Evolutionary conservation across 2,329 filamentous ascomycete genomes (phyloP).

Genomic region (Mariannaea sp.): DNA sequence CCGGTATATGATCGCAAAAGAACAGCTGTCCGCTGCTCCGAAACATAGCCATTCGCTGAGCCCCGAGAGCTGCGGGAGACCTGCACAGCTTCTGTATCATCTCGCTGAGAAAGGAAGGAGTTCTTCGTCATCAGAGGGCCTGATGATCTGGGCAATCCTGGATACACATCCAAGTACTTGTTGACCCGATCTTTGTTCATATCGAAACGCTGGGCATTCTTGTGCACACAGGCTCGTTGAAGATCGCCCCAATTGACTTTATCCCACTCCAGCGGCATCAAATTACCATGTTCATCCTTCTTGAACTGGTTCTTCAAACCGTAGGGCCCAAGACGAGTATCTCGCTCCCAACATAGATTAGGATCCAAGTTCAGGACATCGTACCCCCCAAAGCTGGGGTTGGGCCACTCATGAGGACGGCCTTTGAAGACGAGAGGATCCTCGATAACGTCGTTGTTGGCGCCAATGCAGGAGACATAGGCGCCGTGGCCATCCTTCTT

Average conservation of each 20-base stretch:
- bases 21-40: slow-evolving; percentile 68
- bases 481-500: slow-evolving; percentile 58
- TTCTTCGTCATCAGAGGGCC: slow-evolving; percentile 22
- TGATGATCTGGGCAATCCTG: slow-evolving; percentile 37
- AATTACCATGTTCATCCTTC: slow-evolving; percentile 45
- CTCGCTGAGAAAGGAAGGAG: slow-evolving; percentile 18
- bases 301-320: slow-evolving; percentile 58
- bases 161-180: slow-evolving; percentile 49
- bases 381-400: slow-evolving; percentile 67
- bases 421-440: slow-evolving; percentile 70
- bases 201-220: slow-evolving; percentile 69
- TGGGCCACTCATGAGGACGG: slow-evolving; percentile 61
- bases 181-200: slow-evolving; percentile 48
- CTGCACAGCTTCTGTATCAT: slow-evolving; percentile 8
- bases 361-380: slow-evolving; percentile 63
- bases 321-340: slow-evolving; percentile 71
- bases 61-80: slow-evolving; percentile 4
- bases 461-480: slow-evolving; percentile 68
- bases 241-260: slow-evolving; percentile 72
- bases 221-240: slow-evolving; percentile 67
- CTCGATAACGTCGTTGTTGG: slow-evolving; percentile 61
- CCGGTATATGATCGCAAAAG: slow-evolving; percentile 77
- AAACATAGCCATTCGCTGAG: slow-evolving; percentile 30
- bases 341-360: slow-evolving; percentile 69
- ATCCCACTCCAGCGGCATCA: slow-evolving; percentile 60